Conservation (phyloP, 306 rosid genomes). For the Medicago ruthenica region DNA sequence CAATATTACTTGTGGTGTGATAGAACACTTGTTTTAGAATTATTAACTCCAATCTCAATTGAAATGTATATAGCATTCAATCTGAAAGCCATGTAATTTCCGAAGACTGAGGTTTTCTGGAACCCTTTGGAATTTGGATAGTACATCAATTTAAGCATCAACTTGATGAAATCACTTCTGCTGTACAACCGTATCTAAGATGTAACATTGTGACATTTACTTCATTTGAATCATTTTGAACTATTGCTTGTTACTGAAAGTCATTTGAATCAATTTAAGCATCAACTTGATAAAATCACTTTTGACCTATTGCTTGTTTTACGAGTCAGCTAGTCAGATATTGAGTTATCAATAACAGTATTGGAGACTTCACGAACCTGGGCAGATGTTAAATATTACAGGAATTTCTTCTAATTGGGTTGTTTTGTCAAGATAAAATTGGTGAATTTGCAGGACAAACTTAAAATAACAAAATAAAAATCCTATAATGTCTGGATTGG, state of each 20-base stretch:
- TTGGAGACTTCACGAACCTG: neutral
- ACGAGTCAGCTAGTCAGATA: conserved; percentile 6
- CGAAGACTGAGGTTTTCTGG: conserved; percentile 12
- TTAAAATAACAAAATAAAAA: neutral
- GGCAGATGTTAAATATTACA: conserved; percentile 7
- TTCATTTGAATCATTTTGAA: conserved; percentile 26
- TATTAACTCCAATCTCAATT: conserved; percentile 29
- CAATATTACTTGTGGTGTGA: conserved; percentile 35
- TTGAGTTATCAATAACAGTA: neutral
- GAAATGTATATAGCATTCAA: conserved; percentile 15
- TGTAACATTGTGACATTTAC: conserved; percentile 8
- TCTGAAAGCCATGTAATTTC: conserved; percentile 17
- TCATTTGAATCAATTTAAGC: conserved; percentile 11
- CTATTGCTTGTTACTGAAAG: too few relatives aligned
- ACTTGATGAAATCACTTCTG: conserved; percentile 14
- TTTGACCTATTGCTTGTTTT: conserved; percentile 21
- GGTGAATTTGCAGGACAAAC: conserved; percentile 2
- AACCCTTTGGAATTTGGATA: conserved; percentile 30
- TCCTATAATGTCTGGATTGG: neutral
- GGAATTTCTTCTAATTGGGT: conserved; percentile 11
- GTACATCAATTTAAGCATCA: conserved; percentile 25
- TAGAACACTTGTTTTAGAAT: conserved; percentile 26
- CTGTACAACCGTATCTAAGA: conserved; percentile 13
- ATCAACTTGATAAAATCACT: neutral
- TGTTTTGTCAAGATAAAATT: neutral